Evolutionary conservation across 805 yeast genomes (phyloP), one percentile per base, ranked within the genome.

Genomic region (Yarrowia sp.): DNA sequence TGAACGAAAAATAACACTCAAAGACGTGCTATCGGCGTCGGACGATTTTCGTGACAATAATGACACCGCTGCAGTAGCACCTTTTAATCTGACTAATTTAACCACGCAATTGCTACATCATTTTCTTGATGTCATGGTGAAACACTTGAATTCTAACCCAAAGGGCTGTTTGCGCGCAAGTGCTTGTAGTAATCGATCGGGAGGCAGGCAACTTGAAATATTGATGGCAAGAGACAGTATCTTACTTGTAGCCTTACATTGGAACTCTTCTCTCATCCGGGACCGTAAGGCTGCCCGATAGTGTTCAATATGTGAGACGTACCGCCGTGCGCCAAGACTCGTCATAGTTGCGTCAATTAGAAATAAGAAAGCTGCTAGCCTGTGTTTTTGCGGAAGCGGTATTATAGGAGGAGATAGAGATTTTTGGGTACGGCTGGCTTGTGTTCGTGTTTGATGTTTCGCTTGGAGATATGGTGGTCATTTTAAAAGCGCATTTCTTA

Each of bases 301-400:
- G 54, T 21, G 38, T 48, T 48, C 36, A 8, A 32, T 46, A 28
- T 16, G 11, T 46, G 22, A 30, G 52, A 17, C 35, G 21, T 44
- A 26, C 33, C 22, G 52, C 52, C 52, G 52, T 46, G 36, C 38
- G 38, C 35, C 52, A 11, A 17, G 52, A 19, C 14, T 14, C 12
- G 51, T 46, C 51, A 46, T 10, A n/a, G 33, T 43, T 46, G 52
- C 52, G 36, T 28, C 36, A 46, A 46, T 44, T 44, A 44, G 33
- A 17, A 44, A 44, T 44, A 44, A 44, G 51, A 44, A 44, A 44
- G 51, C 14, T 3, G 26, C 17, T 41, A 14, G 22, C 6, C 6
- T 4, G 38, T 6, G 38, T 11, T 33, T 3, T 4, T 5, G 21
- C 16, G 21, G 40, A 4, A n/a, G n/a, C n/a, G 41, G 22, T 38